A percentile compares a stretch with the other conserved stretches of the same genome.
These are phyloP conservation scores for Helicostylum pulchrum DNA, from an alignment of 192 early-diverging fungal species.

Conservation along the genomic window DNA sequence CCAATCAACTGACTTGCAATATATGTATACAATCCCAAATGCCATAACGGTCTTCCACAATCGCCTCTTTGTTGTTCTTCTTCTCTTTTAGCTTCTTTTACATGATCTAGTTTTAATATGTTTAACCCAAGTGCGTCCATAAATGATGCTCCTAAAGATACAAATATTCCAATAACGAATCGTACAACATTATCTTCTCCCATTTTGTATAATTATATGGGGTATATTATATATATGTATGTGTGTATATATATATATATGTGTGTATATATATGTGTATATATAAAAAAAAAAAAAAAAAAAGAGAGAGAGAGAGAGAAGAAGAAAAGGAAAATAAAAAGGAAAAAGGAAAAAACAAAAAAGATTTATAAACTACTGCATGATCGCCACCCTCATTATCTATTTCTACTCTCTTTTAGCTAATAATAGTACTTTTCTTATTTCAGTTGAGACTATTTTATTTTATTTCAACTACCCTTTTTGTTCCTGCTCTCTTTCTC, in stretches of 20 bases:
- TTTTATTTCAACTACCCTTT: background rate
- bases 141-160: constrained; percentile 24
- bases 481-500: no score
- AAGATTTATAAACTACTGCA: background rate
- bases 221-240: no score
- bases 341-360: background rate
- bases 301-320: background rate
- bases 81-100: constrained; percentile 38
- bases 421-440: background rate
- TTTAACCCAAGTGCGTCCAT: constrained; percentile 58
- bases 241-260: background rate
- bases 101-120: constrained; percentile 56
- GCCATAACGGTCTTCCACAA: constrained; percentile 58
- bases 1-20: constrained; percentile 50
- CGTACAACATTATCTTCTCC: constrained; percentile 25
- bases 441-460: background rate
- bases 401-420: background rate
- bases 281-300: background rate
- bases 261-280: no score
- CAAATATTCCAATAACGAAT: constrained; percentile 30
- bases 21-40: constrained; percentile 54
- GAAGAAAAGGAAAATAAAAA: background rate
- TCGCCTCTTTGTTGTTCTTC: constrained; percentile 46
- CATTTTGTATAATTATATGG: constrained; percentile 5
- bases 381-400: background rate